These are phyloP conservation scores for Hyphodiscus sp. DNA, from an alignment of 2,329 filamentous ascomycete genomes.

Conservation along the genomic window DNA sequence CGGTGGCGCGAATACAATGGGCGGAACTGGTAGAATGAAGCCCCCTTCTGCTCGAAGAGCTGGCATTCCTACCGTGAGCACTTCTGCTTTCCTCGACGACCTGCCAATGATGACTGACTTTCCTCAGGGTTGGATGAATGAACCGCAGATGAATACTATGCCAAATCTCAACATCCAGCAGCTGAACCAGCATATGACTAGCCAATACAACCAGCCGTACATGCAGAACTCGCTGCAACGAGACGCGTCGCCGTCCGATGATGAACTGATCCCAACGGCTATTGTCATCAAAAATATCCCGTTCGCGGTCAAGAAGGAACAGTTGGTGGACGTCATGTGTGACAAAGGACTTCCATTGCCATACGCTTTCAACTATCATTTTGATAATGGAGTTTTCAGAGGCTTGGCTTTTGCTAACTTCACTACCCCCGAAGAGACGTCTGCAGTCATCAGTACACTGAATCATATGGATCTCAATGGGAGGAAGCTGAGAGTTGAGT, in stretches of 20 bases:
- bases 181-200: conserved; percentile 11
- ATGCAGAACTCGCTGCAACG: conserved; percentile 15
- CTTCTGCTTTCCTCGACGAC: neutral
- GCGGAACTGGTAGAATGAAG: conserved; percentile 53
- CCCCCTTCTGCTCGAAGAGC: conserved; percentile 45
- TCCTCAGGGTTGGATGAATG: conserved; percentile 56
- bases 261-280: conserved; percentile 93
- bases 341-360: conserved; percentile 89
- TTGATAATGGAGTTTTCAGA: conserved; percentile 94
- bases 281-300: conserved; percentile 99
- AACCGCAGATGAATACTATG: conserved; percentile 25
- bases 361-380: conserved; percentile 99
- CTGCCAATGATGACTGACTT: conserved; percentile 16
- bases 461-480: conserved; percentile 96
- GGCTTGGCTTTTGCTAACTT: conserved; percentile 98
- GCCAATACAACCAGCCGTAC: conserved; percentile 21
- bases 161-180: conserved; percentile 1
- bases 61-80: conserved; percentile 68
- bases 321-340: conserved; percentile 87
- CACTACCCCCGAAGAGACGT: conserved; percentile 89
- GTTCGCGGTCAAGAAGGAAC: conserved; percentile 96
- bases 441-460: conserved; percentile 84
- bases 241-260: conserved; percentile 32
- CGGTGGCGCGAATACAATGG: conserved; percentile 54
- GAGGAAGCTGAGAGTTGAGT: conserved; percentile 90